Evolutionary conservation across 2,329 filamentous ascomycete genomes (phyloP).

Genomic region (Juglanconis oblonga): DNA sequence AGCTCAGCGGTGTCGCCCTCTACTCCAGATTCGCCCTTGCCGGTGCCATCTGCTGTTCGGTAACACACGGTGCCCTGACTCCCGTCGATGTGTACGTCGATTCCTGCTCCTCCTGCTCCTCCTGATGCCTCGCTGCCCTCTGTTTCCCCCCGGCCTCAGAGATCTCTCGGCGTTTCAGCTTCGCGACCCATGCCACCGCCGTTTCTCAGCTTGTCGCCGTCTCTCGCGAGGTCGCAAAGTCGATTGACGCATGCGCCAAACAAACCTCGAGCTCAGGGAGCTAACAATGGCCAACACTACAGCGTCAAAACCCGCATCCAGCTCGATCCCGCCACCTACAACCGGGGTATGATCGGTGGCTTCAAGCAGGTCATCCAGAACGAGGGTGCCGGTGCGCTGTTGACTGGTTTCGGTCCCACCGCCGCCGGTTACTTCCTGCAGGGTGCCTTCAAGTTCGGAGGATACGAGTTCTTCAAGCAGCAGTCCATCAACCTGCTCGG

Average conservation of each 20-base stretch:
- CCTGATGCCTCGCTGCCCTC: background rate
- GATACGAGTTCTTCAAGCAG: conserved; percentile 96
- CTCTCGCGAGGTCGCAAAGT: background rate
- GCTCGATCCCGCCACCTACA: conserved; percentile 86
- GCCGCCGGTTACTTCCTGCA: conserved; percentile 91
- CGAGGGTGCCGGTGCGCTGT: conserved; percentile 81
- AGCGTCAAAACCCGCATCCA: conserved; percentile 96
- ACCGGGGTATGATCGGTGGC: conserved; percentile 80
- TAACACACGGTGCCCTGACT: conserved; percentile 95
- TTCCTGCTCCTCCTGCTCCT: background rate
- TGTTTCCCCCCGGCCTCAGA: background rate
- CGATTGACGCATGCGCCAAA: background rate
- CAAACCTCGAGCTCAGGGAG: conserved; percentile 6
- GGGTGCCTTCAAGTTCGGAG: conserved; percentile 90
- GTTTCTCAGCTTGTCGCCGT: background rate
- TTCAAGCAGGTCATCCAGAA: conserved; percentile 82
- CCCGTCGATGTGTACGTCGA: conserved; percentile 96
- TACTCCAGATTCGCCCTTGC: conserved; percentile 97
- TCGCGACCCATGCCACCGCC: background rate
- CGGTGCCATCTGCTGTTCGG: conserved; percentile 94
- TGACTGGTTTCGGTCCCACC: conserved; percentile 83
- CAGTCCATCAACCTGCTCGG: conserved; percentile 79
- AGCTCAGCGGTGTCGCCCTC: conserved; percentile 59
- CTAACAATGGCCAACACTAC: conserved; percentile 20
- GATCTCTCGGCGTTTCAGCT: conserved; percentile 1